A percentile compares a stretch with the other conserved stretches of the same genome.
phyloP scores from a whole-genome alignment of 164 flowering plant genomes.

The Piper longum region DNA sequence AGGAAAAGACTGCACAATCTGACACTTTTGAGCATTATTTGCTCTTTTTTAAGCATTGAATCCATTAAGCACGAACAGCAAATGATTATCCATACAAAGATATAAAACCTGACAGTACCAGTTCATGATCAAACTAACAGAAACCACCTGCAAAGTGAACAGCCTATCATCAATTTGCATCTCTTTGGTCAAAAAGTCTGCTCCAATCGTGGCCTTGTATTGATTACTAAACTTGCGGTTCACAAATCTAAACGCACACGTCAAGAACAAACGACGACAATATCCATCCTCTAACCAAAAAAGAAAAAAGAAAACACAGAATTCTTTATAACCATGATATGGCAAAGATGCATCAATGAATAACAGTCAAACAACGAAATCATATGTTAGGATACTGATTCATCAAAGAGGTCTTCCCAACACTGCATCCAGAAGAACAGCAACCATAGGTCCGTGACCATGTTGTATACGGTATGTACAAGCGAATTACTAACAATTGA shows the following conservation, averaged over 20 bases:
- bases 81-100: too few relatives aligned
- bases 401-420: conserved; percentile 78
- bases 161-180: conserved; percentile 7
- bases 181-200: too few relatives aligned
- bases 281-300: too few relatives aligned
- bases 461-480: not conserved
- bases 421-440: conserved; percentile 23
- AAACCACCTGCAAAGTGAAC: conserved; percentile 64
- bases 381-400: conserved; percentile 45
- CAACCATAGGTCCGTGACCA: not conserved
- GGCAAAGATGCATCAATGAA: not conserved
- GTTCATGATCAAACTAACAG: not conserved
- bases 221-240: too few relatives aligned
- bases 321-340: not conserved
- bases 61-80: too few relatives aligned
- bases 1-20: too few relatives aligned
- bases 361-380: not conserved
- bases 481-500: not conserved
- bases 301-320: not conserved
- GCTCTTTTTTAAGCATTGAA: too few relatives aligned
- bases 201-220: too few relatives aligned
- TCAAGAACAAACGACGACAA: not conserved
- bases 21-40: too few relatives aligned
- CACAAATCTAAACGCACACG: too few relatives aligned
- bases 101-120: too few relatives aligned